phyloP scores from a whole-genome alignment of 78 protist species.

The Pigoraptor vietnamica region DNA sequence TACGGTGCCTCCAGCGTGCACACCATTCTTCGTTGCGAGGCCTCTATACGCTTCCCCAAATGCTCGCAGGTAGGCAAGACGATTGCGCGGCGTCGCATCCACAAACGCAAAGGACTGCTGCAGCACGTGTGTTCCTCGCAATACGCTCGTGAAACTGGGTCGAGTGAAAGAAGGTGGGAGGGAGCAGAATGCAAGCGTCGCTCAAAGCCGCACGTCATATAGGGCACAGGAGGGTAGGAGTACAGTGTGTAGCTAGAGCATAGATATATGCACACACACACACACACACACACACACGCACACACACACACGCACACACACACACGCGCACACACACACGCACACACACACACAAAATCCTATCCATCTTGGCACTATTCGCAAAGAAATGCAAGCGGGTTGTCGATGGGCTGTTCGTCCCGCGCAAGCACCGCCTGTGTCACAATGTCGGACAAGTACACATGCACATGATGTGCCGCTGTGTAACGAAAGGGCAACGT shows the following conservation, averaged over 20 bases:
- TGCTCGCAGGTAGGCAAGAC: background rate
- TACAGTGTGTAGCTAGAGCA: no score
- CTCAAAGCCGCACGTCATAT: no score
- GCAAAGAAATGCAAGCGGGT: background rate
- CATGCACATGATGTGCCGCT: background rate
- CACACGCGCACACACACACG: background rate
- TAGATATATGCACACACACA: no score
- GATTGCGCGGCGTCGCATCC: background rate
- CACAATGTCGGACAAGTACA: background rate
- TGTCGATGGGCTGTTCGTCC: background rate
- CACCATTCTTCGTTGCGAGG: background rate
- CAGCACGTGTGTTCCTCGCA: background rate
- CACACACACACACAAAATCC: background rate
- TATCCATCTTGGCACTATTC: background rate
- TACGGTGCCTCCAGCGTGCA: background rate
- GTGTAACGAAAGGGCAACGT: no score
- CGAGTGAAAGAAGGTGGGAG: background rate
- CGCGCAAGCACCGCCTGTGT: background rate
- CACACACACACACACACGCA: background rate
- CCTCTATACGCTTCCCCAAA: background rate
- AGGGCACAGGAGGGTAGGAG: no score
- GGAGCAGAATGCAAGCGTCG: background rate
- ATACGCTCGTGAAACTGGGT: background rate
- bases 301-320: background rate
- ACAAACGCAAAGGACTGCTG: background rate